Evolutionary conservation across 1,284 basidiomycete species (phyloP).

Genomic region (Neotropicomus parvogracilis): DNA sequence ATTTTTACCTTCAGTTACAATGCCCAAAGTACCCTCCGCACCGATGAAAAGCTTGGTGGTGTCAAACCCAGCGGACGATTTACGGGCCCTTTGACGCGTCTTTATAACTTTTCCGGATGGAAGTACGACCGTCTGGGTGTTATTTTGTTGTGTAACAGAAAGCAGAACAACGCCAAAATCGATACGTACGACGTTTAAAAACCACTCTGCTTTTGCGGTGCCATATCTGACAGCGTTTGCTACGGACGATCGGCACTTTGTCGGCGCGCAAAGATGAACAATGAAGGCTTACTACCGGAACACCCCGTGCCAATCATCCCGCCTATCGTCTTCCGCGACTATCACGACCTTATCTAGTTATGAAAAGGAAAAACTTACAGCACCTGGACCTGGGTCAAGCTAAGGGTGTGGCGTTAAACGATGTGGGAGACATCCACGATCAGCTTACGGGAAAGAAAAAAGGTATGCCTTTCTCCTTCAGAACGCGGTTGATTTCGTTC

Average conservation of each 20-base stretch:
- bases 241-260: conserved; percentile 17
- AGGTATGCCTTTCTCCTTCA: conserved; percentile 66
- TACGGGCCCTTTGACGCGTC: conserved; percentile 67
- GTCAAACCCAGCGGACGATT: conserved; percentile 77
- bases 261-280: not conserved
- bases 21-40: conserved; percentile 78
- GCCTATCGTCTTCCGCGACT: conserved; percentile 44
- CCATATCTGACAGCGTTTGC: conserved; percentile 84
- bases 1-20: conserved; percentile 67
- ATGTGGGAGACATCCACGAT: not conserved
- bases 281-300: conserved; percentile 46
- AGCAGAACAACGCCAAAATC: not conserved
- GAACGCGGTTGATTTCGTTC: conserved; percentile 81
- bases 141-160: not conserved
- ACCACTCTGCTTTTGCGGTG: conserved; percentile 72
- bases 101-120: conserved; percentile 79
- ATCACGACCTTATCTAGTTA: conserved; percentile 9
- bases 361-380: conserved; percentile 34
- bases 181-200: conserved; percentile 55
- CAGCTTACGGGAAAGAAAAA: conserved; percentile 66
- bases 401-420: conserved; percentile 18
- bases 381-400: conserved; percentile 54
- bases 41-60: conserved; percentile 80
- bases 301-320: conserved; percentile 58
- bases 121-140: conserved; percentile 65